These are phyloP conservation scores for Rhodamnia rubescens DNA, from an alignment of 345 rosid species.

Conservation along the genomic window DNA sequence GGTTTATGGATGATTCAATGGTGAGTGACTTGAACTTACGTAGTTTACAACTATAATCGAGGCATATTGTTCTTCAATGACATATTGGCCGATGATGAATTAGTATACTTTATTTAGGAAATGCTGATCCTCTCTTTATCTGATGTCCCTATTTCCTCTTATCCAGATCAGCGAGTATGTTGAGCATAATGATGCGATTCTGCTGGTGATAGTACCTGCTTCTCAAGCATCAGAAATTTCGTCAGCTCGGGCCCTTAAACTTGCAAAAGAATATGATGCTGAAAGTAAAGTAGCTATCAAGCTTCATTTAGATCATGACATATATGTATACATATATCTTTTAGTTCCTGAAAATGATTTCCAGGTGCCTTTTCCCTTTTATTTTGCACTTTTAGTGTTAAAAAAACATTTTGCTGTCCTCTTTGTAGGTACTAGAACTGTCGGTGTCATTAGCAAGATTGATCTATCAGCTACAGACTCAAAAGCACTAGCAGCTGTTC, in stretches of 20 bases:
- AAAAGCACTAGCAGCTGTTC: conserved; percentile 95
- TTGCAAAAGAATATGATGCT: conserved; percentile 87
- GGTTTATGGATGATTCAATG: conserved; percentile 77
- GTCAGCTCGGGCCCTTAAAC: conserved; percentile 76
- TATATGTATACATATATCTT: background rate
- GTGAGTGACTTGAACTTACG: conserved; percentile 29
- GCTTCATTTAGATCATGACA: background rate
- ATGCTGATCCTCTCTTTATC: background rate
- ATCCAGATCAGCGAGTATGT: conserved; percentile 64
- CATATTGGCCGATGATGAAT: background rate
- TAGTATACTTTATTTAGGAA: background rate
- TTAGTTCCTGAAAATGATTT: background rate
- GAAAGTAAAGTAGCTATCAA: conserved; percentile 44
- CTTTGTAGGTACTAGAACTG: conserved; percentile 79
- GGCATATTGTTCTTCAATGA: background rate
- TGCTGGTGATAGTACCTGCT: conserved; percentile 88
- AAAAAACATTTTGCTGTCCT: background rate
- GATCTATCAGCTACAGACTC: conserved; percentile 88
- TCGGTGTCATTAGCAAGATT: conserved; percentile 84
- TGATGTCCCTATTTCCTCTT: background rate
- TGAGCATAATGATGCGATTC: conserved; percentile 83
- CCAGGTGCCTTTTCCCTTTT: background rate
- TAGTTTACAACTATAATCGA: background rate
- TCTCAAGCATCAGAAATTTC: conserved; percentile 84
- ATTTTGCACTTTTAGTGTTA: background rate